Conservation (phyloP, 1,139 yeast species). For the Taphrina deformans region DNA sequence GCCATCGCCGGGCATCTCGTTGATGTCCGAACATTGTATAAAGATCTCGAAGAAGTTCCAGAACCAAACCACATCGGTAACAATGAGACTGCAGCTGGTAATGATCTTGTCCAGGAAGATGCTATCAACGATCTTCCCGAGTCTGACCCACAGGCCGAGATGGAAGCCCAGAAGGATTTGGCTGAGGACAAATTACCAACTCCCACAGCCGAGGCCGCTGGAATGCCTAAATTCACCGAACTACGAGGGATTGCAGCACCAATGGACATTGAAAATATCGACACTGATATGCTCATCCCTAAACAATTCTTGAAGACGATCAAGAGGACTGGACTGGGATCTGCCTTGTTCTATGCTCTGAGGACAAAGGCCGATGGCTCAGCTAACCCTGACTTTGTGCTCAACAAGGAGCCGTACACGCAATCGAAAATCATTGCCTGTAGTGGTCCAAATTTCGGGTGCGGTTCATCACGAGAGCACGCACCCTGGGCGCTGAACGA, state of each 20-base stretch:
- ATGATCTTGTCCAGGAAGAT: constrained; percentile 41
- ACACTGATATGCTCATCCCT: constrained; percentile 97
- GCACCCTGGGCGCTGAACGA: constrained; percentile 99
- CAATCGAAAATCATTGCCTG: constrained; percentile 80
- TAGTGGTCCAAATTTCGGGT: constrained; percentile 95
- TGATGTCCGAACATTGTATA: constrained; percentile 77
- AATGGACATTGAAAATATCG: constrained; percentile 88
- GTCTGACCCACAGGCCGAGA: constrained; percentile 45
- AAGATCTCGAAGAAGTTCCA: neutral
- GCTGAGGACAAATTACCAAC: constrained; percentile 30
- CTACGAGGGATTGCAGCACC: constrained; percentile 91
- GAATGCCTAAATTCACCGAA: constrained; percentile 73
- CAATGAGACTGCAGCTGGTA: constrained; percentile 61
- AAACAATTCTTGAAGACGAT: constrained; percentile 96
- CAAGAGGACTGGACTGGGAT: constrained; percentile 88
- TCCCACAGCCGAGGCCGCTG: constrained; percentile 49
- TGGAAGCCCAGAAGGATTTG: constrained; percentile 43
- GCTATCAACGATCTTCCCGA: constrained; percentile 39
- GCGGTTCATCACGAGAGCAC: constrained; percentile 98
- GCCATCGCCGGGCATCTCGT: constrained; percentile 87
- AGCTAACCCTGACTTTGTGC: constrained; percentile 72
- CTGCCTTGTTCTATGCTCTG: constrained; percentile 87
- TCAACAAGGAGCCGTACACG: constrained; percentile 80
- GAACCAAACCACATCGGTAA: constrained; percentile 53
- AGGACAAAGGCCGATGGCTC: constrained; percentile 71